These are phyloP conservation scores for Strobilomyces confusus DNA, from an alignment of 768 basidiomycete species.

Conservation along the genomic window DNA sequence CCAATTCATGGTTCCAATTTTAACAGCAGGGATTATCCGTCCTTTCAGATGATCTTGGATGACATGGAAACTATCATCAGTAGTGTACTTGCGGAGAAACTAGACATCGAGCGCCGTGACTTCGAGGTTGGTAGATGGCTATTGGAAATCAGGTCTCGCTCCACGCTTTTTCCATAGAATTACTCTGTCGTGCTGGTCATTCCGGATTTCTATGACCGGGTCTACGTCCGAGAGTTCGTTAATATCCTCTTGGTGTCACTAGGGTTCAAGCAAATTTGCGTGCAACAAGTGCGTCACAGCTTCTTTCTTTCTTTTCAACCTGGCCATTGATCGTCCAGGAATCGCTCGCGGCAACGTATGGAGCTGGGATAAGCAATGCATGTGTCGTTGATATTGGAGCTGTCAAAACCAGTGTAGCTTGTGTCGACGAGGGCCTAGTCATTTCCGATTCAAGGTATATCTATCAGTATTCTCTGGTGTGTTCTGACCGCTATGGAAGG, in stretches of 20 bases:
- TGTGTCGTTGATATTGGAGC: conserved; percentile 97
- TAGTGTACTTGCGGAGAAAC: conserved; percentile 53
- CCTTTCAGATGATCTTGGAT: conserved; percentile 63
- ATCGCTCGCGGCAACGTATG: conserved; percentile 89
- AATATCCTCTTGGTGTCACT: conserved; percentile 70
- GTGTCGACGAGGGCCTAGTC: conserved; percentile 92
- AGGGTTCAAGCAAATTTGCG: conserved; percentile 91
- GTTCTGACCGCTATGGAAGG: conserved; percentile 34
- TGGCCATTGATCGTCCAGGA: conserved; percentile 48
- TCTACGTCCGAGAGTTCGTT: conserved; percentile 76
- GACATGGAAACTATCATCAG: conserved; percentile 74
- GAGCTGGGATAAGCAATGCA: conserved; percentile 90
- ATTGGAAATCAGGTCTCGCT: neutral
- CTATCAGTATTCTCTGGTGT: neutral
- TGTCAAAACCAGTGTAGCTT: conserved; percentile 76
- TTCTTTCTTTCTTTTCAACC: neutral
- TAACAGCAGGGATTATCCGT: conserved; percentile 76
- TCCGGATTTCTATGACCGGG: conserved; percentile 86
- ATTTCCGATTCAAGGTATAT: conserved; percentile 79
- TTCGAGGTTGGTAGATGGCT: conserved; percentile 50
- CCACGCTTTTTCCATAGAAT: conserved; percentile 45
- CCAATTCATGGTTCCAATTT: conserved; percentile 81
- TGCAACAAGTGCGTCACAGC: conserved; percentile 65
- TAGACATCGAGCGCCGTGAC: conserved; percentile 49
- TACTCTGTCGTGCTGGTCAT: conserved; percentile 86